These are phyloP conservation scores for Neurospora hispaniola DNA, from an alignment of 495 filamentous ascomycete genomes.

Conservation along the genomic window DNA sequence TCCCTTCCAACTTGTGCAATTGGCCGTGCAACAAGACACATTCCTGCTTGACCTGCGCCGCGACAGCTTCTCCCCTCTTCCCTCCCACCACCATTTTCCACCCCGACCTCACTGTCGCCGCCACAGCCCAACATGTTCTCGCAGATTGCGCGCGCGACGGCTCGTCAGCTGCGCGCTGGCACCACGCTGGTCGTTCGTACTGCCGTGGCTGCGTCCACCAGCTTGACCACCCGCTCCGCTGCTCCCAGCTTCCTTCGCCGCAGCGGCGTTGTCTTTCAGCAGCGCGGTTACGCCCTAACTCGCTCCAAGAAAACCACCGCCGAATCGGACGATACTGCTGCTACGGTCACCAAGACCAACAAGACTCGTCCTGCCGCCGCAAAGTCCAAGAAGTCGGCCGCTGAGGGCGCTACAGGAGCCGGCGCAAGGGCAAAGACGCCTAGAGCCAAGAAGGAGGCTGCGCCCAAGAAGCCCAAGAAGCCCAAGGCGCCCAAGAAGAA, in stretches of 20 bases:
- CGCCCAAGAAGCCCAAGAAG: conserved; percentile 1
- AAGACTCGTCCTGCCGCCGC: conserved; percentile 10
- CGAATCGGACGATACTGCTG: neutral
- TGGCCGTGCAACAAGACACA: conserved; percentile 7
- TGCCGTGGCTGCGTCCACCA: neutral
- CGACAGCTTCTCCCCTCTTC: neutral
- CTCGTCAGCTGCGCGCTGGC: conserved; percentile 11
- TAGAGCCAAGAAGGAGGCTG: conserved; percentile 2
- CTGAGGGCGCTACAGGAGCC: conserved; percentile 6
- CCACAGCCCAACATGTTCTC: conserved; percentile 17
- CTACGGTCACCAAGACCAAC: conserved; percentile 10
- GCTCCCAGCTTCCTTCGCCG: neutral
- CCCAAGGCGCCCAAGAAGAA: conserved; percentile 12
- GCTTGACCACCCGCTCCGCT: neutral
- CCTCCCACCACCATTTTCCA: conserved; percentile 3
- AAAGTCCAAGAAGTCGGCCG: conserved; percentile 5
- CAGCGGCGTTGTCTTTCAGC: conserved; percentile 8
- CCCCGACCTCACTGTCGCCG: neutral
- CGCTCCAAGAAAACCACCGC: neutral
- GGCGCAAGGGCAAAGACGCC: conserved; percentile 6
- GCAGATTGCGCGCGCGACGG: conserved; percentile 17
- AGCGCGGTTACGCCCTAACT: conserved; percentile 3
- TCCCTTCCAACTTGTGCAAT: neutral
- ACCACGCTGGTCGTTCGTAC: conserved; percentile 2
- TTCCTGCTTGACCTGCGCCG: neutral